Evolutionary conservation across 2,329 filamentous ascomycete genomes (phyloP), one percentile per base, ranked within the genome.

Genomic region (Verticillium alfalfae): DNA sequence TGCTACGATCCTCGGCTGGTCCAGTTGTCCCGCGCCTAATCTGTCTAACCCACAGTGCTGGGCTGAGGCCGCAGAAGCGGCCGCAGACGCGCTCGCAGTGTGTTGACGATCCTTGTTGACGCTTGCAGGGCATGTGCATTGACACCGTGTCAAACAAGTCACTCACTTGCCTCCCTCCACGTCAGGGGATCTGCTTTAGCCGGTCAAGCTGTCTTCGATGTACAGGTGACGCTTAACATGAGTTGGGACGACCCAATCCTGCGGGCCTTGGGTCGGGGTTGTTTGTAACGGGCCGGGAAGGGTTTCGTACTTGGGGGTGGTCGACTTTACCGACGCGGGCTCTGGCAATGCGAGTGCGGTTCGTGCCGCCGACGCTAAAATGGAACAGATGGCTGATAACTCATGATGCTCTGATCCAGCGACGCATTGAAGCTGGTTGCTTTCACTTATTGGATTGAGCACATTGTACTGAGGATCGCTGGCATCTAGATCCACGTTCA

Each of bases 41-140:
- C 63, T 62, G 62, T 65, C 34, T 45, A 58, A 61, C 60, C 63
- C 63, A 61, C 63, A 62, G 61, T 57, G 59, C 63, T 62, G 63
- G 63, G 62, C 60, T 56, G 62, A 26, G 63, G 45, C 22, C 45
- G 63, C 63, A 65, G 63, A 65, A 60, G 59, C 62, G 63, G 63
- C 63, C 63, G 62, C 63, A 65, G 60, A n/a, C 62, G 59, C 31
- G 58, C 54, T 36, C 59, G 22, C 52, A 38, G 37, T 60, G 57
- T 54, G 59, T 61, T 8, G 12, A 8, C 45, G 13, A 52, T 52
- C 45, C 45, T 52, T n/a, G 45, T 18, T 52, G 45, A 52, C 45
- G 18, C n/a, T 13, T 52, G 45, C 45, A 22, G 45, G 45, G 18
- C 8, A 12, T 12, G 18, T 52, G 8, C 45, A 22, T 22, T 8